These are phyloP conservation scores for sweet orange (Citrus sinensis) DNA, from an alignment of 345 rosid genomes.

Conservation along the genomic window DNA sequence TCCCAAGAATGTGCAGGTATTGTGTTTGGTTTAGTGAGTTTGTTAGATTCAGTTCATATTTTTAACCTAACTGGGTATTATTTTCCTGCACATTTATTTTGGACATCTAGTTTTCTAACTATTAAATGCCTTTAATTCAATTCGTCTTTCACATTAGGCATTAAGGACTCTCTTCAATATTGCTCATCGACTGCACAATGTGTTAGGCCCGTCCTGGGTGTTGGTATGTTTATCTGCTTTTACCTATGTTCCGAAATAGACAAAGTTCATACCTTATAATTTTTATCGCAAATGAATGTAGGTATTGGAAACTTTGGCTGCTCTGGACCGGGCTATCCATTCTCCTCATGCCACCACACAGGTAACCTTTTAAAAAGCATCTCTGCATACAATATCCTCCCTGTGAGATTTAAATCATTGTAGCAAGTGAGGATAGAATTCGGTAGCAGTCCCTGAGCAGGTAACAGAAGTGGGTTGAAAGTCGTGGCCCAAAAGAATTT, in stretches of 20 bases:
- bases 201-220: constrained; percentile 99
- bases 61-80: not conserved
- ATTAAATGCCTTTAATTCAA: constrained; percentile 13
- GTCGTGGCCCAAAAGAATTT: not conserved
- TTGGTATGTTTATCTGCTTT: constrained; percentile 59
- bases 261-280: not conserved
- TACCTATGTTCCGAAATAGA: constrained; percentile 8
- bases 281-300: constrained; percentile 28
- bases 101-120: constrained; percentile 11
- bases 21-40: constrained; percentile 1
- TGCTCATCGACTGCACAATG: constrained; percentile 91
- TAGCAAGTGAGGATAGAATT: constrained; percentile 3
- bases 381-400: not conserved
- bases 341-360: constrained; percentile 97
- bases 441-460: not conserved
- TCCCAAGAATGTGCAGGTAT: constrained; percentile 97
- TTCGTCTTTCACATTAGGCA: constrained; percentile 55
- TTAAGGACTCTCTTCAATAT: constrained; percentile 94
- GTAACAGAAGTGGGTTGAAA: not conserved
- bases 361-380: constrained; percentile 39
- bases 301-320: constrained; percentile 95
- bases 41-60: not conserved
- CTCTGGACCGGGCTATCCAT: constrained; percentile 88
- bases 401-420: not conserved
- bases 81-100: constrained; percentile 1